Base-by-base conservation (phyloP, 805 yeast species). In the Myxozyma melibiosi region DNA sequence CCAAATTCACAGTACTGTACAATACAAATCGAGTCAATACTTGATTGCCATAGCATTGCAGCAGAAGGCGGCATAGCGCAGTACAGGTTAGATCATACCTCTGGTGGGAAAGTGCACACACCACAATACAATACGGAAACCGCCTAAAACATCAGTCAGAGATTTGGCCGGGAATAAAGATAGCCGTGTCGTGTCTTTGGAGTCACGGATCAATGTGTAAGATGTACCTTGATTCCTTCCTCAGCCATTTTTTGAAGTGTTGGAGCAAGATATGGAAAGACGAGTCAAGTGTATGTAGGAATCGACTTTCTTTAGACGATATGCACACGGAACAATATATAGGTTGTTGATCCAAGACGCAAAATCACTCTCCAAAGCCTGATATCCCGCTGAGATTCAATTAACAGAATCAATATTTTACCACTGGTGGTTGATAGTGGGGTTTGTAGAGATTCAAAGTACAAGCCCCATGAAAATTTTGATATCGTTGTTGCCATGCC, bases 1-100 rank as follows among this genome's bases (percentile, higher is more conserved):
- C 96, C 94, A 69, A 91, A 91, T 70, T 92, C 97, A 75, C 98
- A 91, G 74, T 84, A 91, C 72, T 82, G 33, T 24, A 41, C 25
- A 18, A 3, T 9, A 27, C n/a, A 38, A 27, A 24, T 8, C 11
- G 38, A 30, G 14, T 2, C 18, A 3, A 20, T 5, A 24, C 16
- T 6, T 7, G 20, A 11, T 11, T 20, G 33, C 9, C 33, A 27
- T 3, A 16, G 20, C 22, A 16, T 20, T 2, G 4, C 28, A 14
- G 2, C 38, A 3, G 22, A 7, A 9, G 24, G 5, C 9, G 37
- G 14, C 7, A 44, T 2, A 30, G n/a, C n/a, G n/a, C n/a, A n/a
- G n/a, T n/a, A n/a, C n/a, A n/a, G n/a, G 13, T 5, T 34, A 3
- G 25, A 22, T 24, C 34, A 11, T 40, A 59, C 63, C 55, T 59